A percentile compares a stretch with the other conserved stretches of the same genome.
phyloP scores from a whole-genome alignment of 2,329 filamentous ascomycete genomes.

The Cytospora chrysosperma region DNA sequence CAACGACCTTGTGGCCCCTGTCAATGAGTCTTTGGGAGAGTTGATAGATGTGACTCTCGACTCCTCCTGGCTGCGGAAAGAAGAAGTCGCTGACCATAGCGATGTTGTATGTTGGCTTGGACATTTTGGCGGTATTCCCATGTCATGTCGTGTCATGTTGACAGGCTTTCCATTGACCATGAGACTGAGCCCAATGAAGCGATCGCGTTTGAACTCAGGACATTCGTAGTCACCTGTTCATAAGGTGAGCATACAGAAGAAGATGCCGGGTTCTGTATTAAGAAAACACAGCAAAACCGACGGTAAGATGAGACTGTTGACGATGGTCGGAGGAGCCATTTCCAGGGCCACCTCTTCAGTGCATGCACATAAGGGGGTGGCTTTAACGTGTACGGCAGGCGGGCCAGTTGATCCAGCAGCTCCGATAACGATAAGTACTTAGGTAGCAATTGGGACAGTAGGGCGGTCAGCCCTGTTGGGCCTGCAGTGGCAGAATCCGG shows the following conservation, averaged over 20 bases:
- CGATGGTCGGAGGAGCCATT: not conserved
- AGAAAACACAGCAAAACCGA: not conserved
- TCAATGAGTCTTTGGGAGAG: slow-evolving; percentile 94
- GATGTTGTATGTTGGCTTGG: slow-evolving; percentile 63
- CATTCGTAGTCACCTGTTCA: not conserved
- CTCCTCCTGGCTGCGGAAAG: slow-evolving; percentile 93
- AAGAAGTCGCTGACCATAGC: slow-evolving; percentile 99
- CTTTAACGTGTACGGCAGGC: not conserved
- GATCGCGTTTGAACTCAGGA: not conserved
- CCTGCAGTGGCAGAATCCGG: slow-evolving; percentile 36
- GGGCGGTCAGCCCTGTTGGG: slow-evolving; percentile 32
- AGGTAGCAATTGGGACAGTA: slow-evolving; percentile 26
- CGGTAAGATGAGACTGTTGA: not conserved
- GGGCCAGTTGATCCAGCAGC: no score
- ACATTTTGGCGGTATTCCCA: slow-evolving; percentile 38
- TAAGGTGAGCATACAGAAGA: not conserved
- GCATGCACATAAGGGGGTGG: not conserved
- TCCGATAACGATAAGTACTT: slow-evolving; percentile 4
- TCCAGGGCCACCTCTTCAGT: no score
- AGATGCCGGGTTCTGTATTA: not conserved
- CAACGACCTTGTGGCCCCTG: slow-evolving; percentile 94
- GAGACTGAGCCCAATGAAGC: not conserved
- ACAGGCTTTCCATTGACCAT: not conserved
- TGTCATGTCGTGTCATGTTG: not conserved
- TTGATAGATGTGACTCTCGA: slow-evolving; percentile 99